Conservation (phyloP, 257 asterid species). For the Solanum lycopersicoides region DNA sequence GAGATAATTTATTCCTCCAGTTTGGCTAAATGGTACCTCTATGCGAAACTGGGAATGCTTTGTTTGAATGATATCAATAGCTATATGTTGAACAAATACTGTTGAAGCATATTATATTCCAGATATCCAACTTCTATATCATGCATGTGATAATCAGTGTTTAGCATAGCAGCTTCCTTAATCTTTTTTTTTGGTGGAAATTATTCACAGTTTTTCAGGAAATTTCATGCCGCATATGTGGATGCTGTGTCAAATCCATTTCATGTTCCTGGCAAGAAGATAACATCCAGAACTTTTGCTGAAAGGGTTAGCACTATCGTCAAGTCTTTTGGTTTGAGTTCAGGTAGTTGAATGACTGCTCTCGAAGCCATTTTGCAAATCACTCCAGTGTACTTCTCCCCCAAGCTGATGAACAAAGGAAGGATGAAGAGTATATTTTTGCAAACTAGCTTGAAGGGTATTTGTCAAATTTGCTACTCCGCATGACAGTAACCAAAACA, state of each 20-base stretch:
- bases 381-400: background rate
- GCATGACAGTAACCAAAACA: background rate
- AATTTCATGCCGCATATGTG: constrained; percentile 85
- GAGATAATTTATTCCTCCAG: background rate
- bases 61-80: background rate
- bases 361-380: background rate
- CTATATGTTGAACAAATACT: background rate
- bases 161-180: constrained; percentile 1
- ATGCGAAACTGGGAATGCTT: background rate
- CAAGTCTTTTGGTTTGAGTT: constrained; percentile 69
- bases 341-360: constrained; percentile 28
- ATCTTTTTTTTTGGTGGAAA: constrained; percentile 5
- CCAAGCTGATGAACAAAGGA: background rate
- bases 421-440: background rate
- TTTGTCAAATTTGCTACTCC: background rate
- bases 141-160: background rate
- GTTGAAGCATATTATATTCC: background rate
- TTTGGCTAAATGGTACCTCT: background rate
- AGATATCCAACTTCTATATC: background rate
- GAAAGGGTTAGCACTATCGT: constrained; percentile 77
- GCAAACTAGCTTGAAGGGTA: background rate
- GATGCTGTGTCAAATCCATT: constrained; percentile 98
- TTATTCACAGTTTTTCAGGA: constrained; percentile 66
- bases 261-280: constrained; percentile 94
- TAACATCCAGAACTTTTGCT: constrained; percentile 67